These are phyloP conservation scores for Leishmania arabica DNA, from an alignment of 208 protist species.

Conservation along the genomic window DNA sequence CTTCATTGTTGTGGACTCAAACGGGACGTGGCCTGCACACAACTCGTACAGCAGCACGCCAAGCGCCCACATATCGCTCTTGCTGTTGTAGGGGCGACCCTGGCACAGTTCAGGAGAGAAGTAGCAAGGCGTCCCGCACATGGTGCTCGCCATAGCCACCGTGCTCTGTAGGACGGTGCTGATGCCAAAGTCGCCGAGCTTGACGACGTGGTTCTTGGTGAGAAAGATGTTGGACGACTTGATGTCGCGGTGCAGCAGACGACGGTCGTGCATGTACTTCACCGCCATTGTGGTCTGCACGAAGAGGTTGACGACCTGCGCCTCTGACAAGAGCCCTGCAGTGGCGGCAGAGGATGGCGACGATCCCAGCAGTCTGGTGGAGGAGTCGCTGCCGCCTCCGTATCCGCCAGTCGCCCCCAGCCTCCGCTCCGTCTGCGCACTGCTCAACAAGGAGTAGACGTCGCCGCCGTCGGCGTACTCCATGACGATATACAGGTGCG, in stretches of 20 bases:
- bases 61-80: slow-evolving; percentile 93
- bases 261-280: slow-evolving; percentile 90
- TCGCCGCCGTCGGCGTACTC: slow-evolving; percentile 91
- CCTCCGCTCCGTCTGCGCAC: slow-evolving; percentile 24
- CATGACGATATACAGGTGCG: slow-evolving; percentile 92
- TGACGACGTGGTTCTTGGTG: slow-evolving; percentile 81
- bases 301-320: slow-evolving; percentile 77
- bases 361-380: neutral
- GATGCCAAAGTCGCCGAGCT: slow-evolving; percentile 94
- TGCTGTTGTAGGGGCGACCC: slow-evolving; percentile 94
- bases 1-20: slow-evolving; percentile 86
- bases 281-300: slow-evolving; percentile 87
- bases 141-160: slow-evolving; percentile 90
- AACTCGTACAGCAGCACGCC: slow-evolving; percentile 92
- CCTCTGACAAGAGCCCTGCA: slow-evolving; percentile 52
- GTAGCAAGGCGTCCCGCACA: slow-evolving; percentile 96
- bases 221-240: slow-evolving; percentile 94
- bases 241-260: slow-evolving; percentile 92
- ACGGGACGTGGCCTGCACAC: slow-evolving; percentile 73
- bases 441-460: slow-evolving; percentile 61
- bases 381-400: neutral
- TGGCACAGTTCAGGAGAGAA: slow-evolving; percentile 94
- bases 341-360: neutral
- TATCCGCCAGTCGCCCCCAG: neutral
- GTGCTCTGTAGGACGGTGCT: slow-evolving; percentile 88